Percentiles rank a stretch among this genome's conserved stretches.
Conservation (phyloP, 2,329 filamentous ascomycete genomes). For the Reticulascus tulasneorum region DNA sequence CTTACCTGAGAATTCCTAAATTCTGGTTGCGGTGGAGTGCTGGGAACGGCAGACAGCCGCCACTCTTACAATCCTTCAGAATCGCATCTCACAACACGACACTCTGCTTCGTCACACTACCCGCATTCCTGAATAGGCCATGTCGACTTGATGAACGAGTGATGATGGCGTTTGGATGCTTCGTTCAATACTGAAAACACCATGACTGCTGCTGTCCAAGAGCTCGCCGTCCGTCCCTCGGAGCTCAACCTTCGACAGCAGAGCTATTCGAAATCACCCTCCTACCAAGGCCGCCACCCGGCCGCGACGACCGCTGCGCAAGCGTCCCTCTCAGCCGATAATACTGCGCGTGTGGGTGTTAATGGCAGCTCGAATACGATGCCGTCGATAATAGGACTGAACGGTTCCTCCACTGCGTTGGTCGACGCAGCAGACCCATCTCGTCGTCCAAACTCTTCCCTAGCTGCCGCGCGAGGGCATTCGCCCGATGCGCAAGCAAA, state of each 20-base stretch:
- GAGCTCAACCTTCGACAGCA: slow-evolving; percentile 9
- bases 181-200: too few relatives aligned
- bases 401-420: not conserved
- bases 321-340: slow-evolving; percentile 12
- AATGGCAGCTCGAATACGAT: slow-evolving; percentile 8
- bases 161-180: too few relatives aligned
- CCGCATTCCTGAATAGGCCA: too few relatives aligned
- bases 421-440: not conserved
- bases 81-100: too few relatives aligned
- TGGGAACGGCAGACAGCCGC: too few relatives aligned
- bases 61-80: too few relatives aligned
- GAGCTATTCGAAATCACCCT: slow-evolving; percentile 10
- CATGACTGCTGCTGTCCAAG: slow-evolving; percentile 12
- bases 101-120: too few relatives aligned
- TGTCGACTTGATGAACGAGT: too few relatives aligned
- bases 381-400: slow-evolving; percentile 1
- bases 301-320: too few relatives aligned
- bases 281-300: slow-evolving; percentile 10
- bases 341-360: slow-evolving; percentile 13
- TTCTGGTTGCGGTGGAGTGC: too few relatives aligned
- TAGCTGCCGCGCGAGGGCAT: not conserved
- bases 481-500: not conserved
- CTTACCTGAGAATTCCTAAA: too few relatives aligned
- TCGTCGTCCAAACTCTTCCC: not conserved
- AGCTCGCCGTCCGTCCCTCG: slow-evolving; percentile 5